Evolutionary conservation across 495 filamentous ascomycete genomes (phyloP), one percentile per base, ranked within the genome.

Genomic region (Thozetella sp.): DNA sequence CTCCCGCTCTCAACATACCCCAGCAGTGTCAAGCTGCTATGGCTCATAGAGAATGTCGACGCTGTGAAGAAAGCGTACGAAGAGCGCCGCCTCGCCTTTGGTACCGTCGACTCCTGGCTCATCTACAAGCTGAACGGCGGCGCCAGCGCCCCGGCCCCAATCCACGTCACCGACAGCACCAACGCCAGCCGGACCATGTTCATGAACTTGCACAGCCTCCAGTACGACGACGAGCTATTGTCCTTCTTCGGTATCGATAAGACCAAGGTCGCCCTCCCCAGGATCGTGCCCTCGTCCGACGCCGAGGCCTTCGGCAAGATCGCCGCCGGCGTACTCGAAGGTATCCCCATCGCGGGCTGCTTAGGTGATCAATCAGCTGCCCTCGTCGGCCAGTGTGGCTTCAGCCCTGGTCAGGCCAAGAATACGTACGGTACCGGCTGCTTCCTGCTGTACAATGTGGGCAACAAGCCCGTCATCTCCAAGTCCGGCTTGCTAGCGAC

Each of bases 181-280:
- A 98, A 98, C 71, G 93, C 94, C 25, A 95, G 91, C 17, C 77
- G 94, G 61, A 98, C 94, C 54, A 97, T 97, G 94, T 97, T 97
- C 73, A 93, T 96, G 87, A 95, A 97, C 73, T 81, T 98, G 34
- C 83, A 89, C 60, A 95, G 89, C 3, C 78, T 96, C 25, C 76
- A 96, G 67, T 98, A 97, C 69, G 92, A 96, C 68, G 86, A 95
- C 55, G 82, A 80, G 43, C 80, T 96, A 3, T 80, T 98, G 50
- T 76, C 86, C 22, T 98, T 96, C 77, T 97, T 97, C 72, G 85
- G 85, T 30, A 80, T 96, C 59, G 90, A 96, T 74, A 75, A 75
- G 37, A 83, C 75, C 59, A 96, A 95, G 71, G 78, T 96, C 53
- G 81, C 82, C 26, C 79, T 98, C 12, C 94, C 94, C 22, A 86